These are phyloP conservation scores for Cyclotella sp. DNA, from an alignment of 108 stramenopile genomes.

Conservation along the genomic window DNA sequence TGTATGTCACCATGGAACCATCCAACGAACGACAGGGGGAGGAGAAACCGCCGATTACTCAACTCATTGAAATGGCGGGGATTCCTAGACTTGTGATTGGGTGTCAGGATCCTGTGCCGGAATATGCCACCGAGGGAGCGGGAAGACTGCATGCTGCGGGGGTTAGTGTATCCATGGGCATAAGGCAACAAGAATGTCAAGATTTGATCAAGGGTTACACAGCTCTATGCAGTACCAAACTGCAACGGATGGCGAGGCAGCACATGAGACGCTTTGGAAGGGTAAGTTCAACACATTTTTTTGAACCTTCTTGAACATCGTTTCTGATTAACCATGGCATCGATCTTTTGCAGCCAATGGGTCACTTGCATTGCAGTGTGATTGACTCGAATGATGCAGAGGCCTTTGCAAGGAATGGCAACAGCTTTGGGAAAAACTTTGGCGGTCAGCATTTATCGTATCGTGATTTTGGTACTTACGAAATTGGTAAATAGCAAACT, in stretches of 20 bases:
- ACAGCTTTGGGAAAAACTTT: slow-evolving; percentile 84
- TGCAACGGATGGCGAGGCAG: slow-evolving; percentile 73
- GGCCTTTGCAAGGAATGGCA: slow-evolving; percentile 85
- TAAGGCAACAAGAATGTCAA: slow-evolving; percentile 55
- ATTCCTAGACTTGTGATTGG: slow-evolving; percentile 83
- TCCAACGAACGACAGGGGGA: slow-evolving; percentile 61
- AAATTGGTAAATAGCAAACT: slow-evolving; percentile 50
- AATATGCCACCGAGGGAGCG: slow-evolving; percentile 68
- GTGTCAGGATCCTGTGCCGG: slow-evolving; percentile 71
- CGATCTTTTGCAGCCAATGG: slow-evolving; percentile 53
- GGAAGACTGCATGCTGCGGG: slow-evolving; percentile 67
- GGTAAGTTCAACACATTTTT: slow-evolving; percentile 3
- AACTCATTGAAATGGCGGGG: slow-evolving; percentile 70
- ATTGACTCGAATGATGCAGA: slow-evolving; percentile 81
- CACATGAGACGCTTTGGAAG: slow-evolving; percentile 59
- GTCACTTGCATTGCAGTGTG: slow-evolving; percentile 88
- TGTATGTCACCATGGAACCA: slow-evolving; percentile 86
- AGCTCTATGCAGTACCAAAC: slow-evolving; percentile 57
- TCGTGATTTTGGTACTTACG: slow-evolving; percentile 83
- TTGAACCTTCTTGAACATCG: neutral
- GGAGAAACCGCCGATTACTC: slow-evolving; percentile 72
- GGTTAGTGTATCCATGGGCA: slow-evolving; percentile 72
- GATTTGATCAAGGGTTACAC: slow-evolving; percentile 65
- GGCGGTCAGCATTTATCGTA: slow-evolving; percentile 74
- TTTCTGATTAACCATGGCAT: neutral